Base-by-base conservation (phyloP, 345 rosid species). In the Eucalyptus erythrocorys region DNA sequence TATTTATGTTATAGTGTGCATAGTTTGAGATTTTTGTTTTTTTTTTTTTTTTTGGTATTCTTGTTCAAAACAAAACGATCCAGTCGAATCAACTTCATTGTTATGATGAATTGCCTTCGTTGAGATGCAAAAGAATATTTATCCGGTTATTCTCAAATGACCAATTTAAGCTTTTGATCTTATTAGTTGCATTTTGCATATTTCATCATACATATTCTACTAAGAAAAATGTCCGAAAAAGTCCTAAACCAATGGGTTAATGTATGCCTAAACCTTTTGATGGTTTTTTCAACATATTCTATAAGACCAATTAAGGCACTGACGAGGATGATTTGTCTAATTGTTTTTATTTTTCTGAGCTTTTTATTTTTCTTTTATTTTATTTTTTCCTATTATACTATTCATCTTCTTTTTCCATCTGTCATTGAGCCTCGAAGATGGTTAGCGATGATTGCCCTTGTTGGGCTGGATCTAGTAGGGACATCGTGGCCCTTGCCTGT, bases 401-500 rank as follows among this genome's bases (percentile, higher is more conserved):
- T n/a, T 8, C 37, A 14, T 64, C 37, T n/a, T 64, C 5, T 64
- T 64, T 34, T 34, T 64, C 21, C 37, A n/a, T 15, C 10, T 1
- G 1, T 64, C 19, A n/a, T 8, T 0, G 3, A n/a, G 10, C 76
- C 40, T 64, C 5, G 0, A 7, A 64, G 76, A 64, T 64, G 37
- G 37, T 2, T 8, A 14, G 37, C 2, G 10, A 64, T 8, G 37
- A 40, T 64, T 13, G 71, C 19, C 71, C 34, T 30, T 30, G 34
- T 6, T 13, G 17, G 37, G 37, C 68, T 13, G 30, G 32, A 61
- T 30, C n/a, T 61, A 13, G 68, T 61, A 30, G n/a, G 16, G 17
- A 4, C 17, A 13, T 61, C 8, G 0, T 30, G 34, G 34, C 17
- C 32, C 68, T 59, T 4, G 32, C 37, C 0, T n/a, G 1, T n/a